A percentile compares a stretch with the other conserved stretches of the same genome.
Conservation (phyloP, 2,329 filamentous ascomycete genomes). For the Microdochium trichocladiopsis region DNA sequence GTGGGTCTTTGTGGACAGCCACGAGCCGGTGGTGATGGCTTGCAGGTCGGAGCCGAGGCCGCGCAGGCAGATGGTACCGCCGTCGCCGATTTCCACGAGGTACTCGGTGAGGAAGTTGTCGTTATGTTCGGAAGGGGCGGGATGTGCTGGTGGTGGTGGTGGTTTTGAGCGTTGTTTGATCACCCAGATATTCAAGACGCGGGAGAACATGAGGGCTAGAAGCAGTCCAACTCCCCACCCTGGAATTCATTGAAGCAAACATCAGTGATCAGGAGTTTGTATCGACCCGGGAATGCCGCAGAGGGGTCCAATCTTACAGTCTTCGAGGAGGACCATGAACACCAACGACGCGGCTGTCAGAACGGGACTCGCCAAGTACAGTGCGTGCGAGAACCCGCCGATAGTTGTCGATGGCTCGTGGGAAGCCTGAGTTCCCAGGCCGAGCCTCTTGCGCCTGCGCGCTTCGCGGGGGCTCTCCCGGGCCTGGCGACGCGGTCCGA, state of each 20-base stretch:
- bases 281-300: background rate
- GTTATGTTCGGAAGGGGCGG: conserved; percentile 7
- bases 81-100: conserved; percentile 42
- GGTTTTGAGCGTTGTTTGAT: conserved; percentile 41
- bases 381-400: conserved; percentile 38
- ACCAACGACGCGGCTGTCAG: conserved; percentile 35
- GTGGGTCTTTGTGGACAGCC: conserved; percentile 44
- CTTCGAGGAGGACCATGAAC: conserved; percentile 37
- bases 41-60: conserved; percentile 50
- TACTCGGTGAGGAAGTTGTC: conserved; percentile 32
- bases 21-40: conserved; percentile 49
- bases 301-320: conserved; percentile 26
- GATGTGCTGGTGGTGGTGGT: conserved; percentile 8
- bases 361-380: conserved; percentile 39
- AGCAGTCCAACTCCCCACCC: conserved; percentile 43
- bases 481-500: conserved; percentile 45
- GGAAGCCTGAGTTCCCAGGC: conserved; percentile 14
- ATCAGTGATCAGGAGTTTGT: background rate
- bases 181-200: conserved; percentile 47
- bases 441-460: conserved; percentile 13
- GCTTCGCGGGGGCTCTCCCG: conserved; percentile 13
- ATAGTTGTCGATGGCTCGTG: conserved; percentile 15
- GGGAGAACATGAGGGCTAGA: conserved; percentile 41
- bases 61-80: conserved; percentile 42
- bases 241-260: conserved; percentile 5